phyloP scores from a whole-genome alignment of 2,329 filamentous ascomycete species.

The Teratosphaeria viscida region DNA sequence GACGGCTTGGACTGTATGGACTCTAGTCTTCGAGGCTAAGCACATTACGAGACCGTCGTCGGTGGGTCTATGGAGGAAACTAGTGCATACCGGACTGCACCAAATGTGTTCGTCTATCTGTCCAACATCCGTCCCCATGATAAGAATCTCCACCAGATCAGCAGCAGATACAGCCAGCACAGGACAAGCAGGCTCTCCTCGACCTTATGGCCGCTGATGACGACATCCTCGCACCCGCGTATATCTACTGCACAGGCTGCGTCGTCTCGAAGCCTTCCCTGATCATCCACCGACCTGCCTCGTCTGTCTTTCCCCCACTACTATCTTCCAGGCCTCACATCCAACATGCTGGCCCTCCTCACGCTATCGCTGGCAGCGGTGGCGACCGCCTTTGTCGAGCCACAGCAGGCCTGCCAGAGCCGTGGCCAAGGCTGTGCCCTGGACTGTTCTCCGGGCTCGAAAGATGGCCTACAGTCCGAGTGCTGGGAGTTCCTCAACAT shows the following conservation, averaged over 20 bases:
- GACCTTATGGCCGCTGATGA: neutral
- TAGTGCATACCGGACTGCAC: neutral
- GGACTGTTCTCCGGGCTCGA: neutral
- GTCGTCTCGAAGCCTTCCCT: neutral
- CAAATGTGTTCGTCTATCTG: neutral
- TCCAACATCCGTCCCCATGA: neutral
- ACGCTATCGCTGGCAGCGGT: neutral
- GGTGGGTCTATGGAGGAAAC: neutral
- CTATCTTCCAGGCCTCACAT: neutral
- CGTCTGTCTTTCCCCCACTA: neutral
- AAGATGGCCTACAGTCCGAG: neutral
- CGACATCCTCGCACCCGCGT: neutral
- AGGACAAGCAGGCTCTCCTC: neutral
- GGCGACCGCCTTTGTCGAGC: neutral
- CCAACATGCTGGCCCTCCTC: neutral
- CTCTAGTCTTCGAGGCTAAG: neutral
- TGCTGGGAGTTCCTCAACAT: neutral
- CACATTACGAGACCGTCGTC: neutral
- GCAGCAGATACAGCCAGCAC: neutral
- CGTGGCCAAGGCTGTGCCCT: neutral
- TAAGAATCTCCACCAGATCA: neutral
- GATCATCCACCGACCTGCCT: neutral
- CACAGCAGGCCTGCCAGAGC: neutral
- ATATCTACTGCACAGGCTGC: neutral
- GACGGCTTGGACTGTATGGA: no score